phyloP scores from a whole-genome alignment of 1,284 basidiomycete species.

The Pseudozyma sp. region DNA sequence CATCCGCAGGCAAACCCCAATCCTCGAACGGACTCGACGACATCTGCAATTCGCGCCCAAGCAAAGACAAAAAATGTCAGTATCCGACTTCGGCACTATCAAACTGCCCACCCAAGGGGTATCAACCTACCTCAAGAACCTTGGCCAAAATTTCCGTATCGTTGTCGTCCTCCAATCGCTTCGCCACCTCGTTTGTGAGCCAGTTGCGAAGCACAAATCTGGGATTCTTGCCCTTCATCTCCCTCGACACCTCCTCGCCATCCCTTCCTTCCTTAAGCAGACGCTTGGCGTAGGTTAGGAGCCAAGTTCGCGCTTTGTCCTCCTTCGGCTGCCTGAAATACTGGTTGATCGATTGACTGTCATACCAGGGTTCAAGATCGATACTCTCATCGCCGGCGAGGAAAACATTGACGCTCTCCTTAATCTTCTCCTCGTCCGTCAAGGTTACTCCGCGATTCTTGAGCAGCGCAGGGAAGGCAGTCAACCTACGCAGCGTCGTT shows the following conservation, averaged over 20 bases:
- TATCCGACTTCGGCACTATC: not conserved
- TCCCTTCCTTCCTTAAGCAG: conserved; percentile 43
- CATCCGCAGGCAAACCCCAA: conserved; percentile 44
- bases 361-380: conserved; percentile 39
- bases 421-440: conserved; percentile 33
- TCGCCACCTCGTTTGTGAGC: conserved; percentile 62
- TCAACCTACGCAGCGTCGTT: conserved; percentile 51
- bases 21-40: conserved; percentile 57
- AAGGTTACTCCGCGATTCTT: conserved; percentile 14
- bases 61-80: not conserved
- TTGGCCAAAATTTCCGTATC: conserved; percentile 59
- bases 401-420: conserved; percentile 33
- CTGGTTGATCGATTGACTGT: conserved; percentile 24
- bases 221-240: conserved; percentile 57
- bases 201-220: conserved; percentile 66
- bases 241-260: conserved; percentile 25
- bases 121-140: conserved; percentile 45
- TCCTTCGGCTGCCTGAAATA: conserved; percentile 43
- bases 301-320: conserved; percentile 45
- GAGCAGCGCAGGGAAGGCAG: conserved; percentile 39
- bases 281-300: conserved; percentile 46
- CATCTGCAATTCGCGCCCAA: conserved; percentile 28
- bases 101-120: too few species aligned
- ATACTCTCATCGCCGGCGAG: conserved; percentile 17
- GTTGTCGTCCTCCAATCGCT: conserved; percentile 55